Evolutionary conservation across 2,329 filamentous ascomycete genomes (phyloP).

Genomic region (Aspergillus ustus): DNA sequence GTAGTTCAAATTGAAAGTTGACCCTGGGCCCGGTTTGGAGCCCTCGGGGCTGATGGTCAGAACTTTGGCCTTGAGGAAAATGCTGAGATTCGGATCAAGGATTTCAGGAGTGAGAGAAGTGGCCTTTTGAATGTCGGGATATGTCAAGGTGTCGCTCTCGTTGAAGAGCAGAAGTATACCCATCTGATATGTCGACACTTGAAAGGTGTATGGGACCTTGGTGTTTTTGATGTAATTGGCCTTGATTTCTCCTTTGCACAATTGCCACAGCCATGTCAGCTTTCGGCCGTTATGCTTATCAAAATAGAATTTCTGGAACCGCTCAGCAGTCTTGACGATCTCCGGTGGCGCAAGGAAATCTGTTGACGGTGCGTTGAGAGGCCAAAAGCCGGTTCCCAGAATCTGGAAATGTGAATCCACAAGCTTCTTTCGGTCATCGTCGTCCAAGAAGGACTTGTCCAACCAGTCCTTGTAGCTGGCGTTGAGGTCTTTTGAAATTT

Average conservation of each 20-base stretch:
- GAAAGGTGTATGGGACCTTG: constrained; percentile 94
- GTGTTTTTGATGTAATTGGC: constrained; percentile 87
- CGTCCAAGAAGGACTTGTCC: constrained; percentile 64
- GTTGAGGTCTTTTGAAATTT: constrained; percentile 98
- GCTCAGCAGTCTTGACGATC: constrained; percentile 84
- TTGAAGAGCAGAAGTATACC: constrained; percentile 94
- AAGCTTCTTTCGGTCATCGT: constrained; percentile 67
- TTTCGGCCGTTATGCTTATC: constrained; percentile 97
- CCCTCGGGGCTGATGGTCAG: constrained; percentile 72
- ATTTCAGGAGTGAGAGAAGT: constrained; percentile 81
- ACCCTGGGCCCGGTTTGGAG: constrained; percentile 77
- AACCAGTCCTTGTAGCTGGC: constrained; percentile 82
- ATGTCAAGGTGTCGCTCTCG: constrained; percentile 80
- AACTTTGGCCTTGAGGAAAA: constrained; percentile 93
- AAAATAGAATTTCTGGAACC: constrained; percentile 89
- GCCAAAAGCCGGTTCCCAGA: constrained; percentile 97
- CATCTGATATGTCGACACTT: constrained; percentile 98
- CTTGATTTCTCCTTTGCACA: constrained; percentile 96
- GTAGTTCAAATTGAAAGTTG: constrained; percentile 83
- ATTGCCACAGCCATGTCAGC: constrained; percentile 96
- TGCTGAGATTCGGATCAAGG: constrained; percentile 81
- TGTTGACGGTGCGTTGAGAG: constrained; percentile 82
- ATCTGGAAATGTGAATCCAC: constrained; percentile 91
- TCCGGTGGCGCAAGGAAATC: constrained; percentile 86
- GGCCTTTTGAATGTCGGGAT: constrained; percentile 82